phyloP scores from a whole-genome alignment of 768 basidiomycete genomes.

The Leccinum fibrillosum region DNA sequence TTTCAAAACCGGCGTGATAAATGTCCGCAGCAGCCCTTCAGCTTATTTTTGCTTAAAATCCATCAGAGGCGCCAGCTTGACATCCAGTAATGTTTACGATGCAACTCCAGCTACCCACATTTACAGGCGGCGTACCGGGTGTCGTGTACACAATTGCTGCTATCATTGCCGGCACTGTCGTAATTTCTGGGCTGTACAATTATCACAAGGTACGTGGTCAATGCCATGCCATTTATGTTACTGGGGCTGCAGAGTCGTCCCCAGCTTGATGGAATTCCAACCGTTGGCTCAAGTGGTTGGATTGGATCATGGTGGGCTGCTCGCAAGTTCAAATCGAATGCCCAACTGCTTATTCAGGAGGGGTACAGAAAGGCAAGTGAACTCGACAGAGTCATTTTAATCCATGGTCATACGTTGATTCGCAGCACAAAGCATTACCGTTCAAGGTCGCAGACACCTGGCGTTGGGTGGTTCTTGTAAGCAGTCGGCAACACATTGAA shows the following conservation, averaged over 20 bases:
- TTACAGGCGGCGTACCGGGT: neutral
- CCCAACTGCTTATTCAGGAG: conserved; percentile 26
- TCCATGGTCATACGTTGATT: neutral
- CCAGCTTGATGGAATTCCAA: conserved; percentile 31
- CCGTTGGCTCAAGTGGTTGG: conserved; percentile 24
- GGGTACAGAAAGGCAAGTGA: conserved; percentile 31
- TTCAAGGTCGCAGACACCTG: neutral
- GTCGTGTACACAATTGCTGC: conserved; percentile 4
- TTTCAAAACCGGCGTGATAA: too few relatives aligned
- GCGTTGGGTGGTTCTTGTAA: neutral
- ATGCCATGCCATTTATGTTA: neutral
- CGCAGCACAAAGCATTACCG: neutral
- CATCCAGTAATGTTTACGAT: neutral
- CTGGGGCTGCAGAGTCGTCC: neutral
- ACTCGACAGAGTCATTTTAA: neutral
- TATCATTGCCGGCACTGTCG: conserved; percentile 2
- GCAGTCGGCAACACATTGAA: neutral
- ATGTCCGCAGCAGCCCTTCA: too few relatives aligned
- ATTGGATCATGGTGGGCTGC: conserved; percentile 29
- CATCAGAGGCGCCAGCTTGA: too few relatives aligned
- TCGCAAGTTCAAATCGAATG: conserved; percentile 18
- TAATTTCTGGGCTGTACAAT: conserved; percentile 5
- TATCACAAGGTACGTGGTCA: conserved; percentile 2
- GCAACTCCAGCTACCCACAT: conserved; percentile 1
- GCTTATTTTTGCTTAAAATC: too few relatives aligned